Percentiles rank a stretch among this genome's conserved stretches.
These are phyloP conservation scores for Colletotrichum spaethianum DNA, from an alignment of 2,329 filamentous ascomycete genomes.

Conservation along the genomic window DNA sequence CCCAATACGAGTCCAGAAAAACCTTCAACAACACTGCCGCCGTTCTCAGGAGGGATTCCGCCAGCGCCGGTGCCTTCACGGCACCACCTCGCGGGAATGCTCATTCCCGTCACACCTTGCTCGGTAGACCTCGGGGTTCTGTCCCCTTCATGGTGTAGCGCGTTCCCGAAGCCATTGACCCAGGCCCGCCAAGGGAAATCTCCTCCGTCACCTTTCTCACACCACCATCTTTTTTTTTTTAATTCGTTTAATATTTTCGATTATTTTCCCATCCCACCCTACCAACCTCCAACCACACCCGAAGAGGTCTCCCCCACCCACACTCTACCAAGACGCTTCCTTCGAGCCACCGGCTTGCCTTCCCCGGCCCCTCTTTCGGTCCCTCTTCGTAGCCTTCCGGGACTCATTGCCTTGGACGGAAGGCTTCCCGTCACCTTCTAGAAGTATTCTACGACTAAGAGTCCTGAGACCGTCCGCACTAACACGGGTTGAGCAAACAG, in stretches of 20 bases:
- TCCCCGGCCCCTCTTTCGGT: slow-evolving; percentile 30
- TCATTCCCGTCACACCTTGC: not conserved
- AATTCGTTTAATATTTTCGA: not conserved
- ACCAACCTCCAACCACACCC: not conserved
- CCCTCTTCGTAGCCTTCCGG: slow-evolving; percentile 29
- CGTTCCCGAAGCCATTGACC: slow-evolving; percentile 16
- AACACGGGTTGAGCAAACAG: slow-evolving; percentile 8
- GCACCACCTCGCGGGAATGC: slow-evolving; percentile 33
- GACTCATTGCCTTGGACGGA: slow-evolving; percentile 24
- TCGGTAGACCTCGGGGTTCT: slow-evolving; percentile 26
- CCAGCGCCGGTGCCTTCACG: slow-evolving; percentile 36
- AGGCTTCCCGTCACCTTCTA: slow-evolving; percentile 29
- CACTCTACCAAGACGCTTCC: not conserved
- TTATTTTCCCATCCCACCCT: not conserved
- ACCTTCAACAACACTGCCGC: slow-evolving; percentile 9
- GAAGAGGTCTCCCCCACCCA: not conserved
- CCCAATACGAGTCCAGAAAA: not conserved
- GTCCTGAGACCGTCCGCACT: slow-evolving; percentile 4
- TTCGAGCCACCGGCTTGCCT: slow-evolving; percentile 23
- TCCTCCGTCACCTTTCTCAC: not conserved
- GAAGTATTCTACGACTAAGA: slow-evolving; percentile 27
- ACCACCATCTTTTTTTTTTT: not conserved
- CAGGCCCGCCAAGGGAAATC: not conserved
- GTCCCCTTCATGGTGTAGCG: slow-evolving; percentile 7
- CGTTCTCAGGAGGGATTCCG: not conserved